Base-by-base conservation (phyloP, 1,139 yeast genomes). In the Hyphopichia khmerensis region DNA sequence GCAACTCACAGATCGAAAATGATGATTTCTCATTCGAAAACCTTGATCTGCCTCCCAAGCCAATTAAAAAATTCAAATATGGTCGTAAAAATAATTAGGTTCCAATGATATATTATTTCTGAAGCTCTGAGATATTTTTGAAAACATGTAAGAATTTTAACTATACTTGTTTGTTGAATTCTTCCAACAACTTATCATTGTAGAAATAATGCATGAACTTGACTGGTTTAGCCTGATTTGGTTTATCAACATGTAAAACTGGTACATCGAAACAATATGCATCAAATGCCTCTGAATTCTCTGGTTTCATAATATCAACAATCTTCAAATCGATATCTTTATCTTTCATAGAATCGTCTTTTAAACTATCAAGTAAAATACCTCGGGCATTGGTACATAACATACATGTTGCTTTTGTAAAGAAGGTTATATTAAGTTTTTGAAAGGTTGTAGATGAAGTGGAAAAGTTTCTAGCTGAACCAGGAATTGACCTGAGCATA, bases 201-300 rank as follows among this genome's bases (percentile, higher is more conserved):
- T 80, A 67, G 43, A 90, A 74, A 44, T 82, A 75, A 64, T 90
- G 97, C 91, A 89, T 88, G 57, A 84, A 80, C 55, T 84, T 84
- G 13, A 75, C 72, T 4, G 83, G 73, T 39, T 75, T 68, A 33
- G 58, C 63, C 38, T 70, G 72, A 5, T 62, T 70, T 3, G 65
- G 65, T 45, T 80, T 61, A 49, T 82, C 84, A 15, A 88, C 71
- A 57, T 90, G 96, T 33, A 89, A 62, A 0, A 91, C 97, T 0
- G 97, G 97, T 2, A 90, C 91, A 57, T 91, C 97, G 61, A 82
- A 89, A 49, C 96, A 86, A 55, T 90, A 91, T 47, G 74, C 72
- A 47, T 88, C 95, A 72, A 82, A 87, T 90, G 95, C 88, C 40
- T 76, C 69, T 41, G 77, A 67, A 60, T 90, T 84, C 40, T 77